phyloP scores from a whole-genome alignment of 164 flowering plant genomes.

The Sextonia rubra region DNA sequence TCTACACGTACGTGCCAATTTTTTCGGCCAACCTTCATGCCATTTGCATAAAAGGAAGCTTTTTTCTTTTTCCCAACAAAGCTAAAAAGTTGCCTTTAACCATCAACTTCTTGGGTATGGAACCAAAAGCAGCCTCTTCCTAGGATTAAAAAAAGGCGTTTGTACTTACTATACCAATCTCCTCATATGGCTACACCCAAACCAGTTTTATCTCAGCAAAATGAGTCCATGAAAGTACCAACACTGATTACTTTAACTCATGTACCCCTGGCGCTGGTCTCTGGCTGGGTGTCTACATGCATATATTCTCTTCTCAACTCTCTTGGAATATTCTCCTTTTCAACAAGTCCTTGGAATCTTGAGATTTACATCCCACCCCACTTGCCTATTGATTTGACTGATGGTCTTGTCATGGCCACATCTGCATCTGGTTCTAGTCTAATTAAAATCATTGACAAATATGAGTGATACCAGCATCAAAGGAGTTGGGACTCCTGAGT shows the following conservation, averaged over 20 bases:
- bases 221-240: conserved; percentile 8
- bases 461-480: too few relatives aligned
- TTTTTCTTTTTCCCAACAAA: too few relatives aligned
- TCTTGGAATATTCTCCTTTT: conserved; percentile 1
- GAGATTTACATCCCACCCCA: not conserved
- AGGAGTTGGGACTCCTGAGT: too few relatives aligned
- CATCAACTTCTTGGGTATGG: not conserved
- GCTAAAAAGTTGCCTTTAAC: not conserved
- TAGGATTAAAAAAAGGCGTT: not conserved
- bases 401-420: not conserved
- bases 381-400: not conserved
- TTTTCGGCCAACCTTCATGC: not conserved
- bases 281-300: conserved; percentile 1
- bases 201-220: not conserved
- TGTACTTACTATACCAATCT: not conserved
- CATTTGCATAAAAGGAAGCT: not conserved
- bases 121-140: not conserved
- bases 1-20: not conserved
- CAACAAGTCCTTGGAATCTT: not conserved
- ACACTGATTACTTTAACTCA: conserved; percentile 3
- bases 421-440: conserved; percentile 6
- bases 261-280: not conserved
- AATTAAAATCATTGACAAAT: not conserved
- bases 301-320: conserved; percentile 5
- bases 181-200: not conserved